Conservation (phyloP, 2,329 filamentous ascomycete genomes). For the Fusarium goolgardi region DNA sequence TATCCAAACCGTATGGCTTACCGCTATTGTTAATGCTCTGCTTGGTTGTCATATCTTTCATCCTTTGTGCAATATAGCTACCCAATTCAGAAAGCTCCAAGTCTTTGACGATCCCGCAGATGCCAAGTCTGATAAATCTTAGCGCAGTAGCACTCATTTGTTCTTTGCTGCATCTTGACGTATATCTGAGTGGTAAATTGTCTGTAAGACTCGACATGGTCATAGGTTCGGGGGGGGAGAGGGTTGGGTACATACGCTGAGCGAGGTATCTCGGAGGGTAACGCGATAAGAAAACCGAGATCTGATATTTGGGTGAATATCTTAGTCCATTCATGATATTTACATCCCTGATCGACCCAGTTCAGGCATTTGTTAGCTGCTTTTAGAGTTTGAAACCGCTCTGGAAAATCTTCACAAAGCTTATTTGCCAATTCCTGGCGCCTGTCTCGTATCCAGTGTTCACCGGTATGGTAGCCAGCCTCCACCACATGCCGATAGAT, state of each 20-base stretch:
- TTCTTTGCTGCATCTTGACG: slow-evolving; percentile 2
- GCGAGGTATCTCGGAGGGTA: slow-evolving; percentile 1
- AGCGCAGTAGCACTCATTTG: background rate
- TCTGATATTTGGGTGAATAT: slow-evolving; percentile 7
- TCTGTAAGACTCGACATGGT: no score
- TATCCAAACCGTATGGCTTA: background rate
- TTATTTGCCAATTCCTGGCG: slow-evolving; percentile 10
- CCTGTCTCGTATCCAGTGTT: slow-evolving; percentile 17
- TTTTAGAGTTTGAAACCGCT: slow-evolving; percentile 3
- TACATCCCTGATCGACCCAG: slow-evolving; percentile 21
- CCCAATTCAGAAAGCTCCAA: background rate
- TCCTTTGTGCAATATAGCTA: background rate
- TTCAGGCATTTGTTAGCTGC: slow-evolving; percentile 19
- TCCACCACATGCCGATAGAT: slow-evolving; percentile 18
- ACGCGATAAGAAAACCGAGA: slow-evolving; percentile 6
- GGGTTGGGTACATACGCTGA: slow-evolving; percentile 1
- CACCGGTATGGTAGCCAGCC: slow-evolving; percentile 14
- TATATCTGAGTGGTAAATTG: background rate
- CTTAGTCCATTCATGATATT: slow-evolving; percentile 17
- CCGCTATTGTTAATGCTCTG: background rate
- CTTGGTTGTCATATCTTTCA: background rate
- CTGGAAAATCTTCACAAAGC: slow-evolving; percentile 17
- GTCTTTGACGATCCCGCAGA: background rate
- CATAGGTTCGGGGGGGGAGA: no score
- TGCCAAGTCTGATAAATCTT: background rate